Evolutionary conservation across 169 alveolate genomes (phyloP).

Genomic region (Babesia ovata): DNA sequence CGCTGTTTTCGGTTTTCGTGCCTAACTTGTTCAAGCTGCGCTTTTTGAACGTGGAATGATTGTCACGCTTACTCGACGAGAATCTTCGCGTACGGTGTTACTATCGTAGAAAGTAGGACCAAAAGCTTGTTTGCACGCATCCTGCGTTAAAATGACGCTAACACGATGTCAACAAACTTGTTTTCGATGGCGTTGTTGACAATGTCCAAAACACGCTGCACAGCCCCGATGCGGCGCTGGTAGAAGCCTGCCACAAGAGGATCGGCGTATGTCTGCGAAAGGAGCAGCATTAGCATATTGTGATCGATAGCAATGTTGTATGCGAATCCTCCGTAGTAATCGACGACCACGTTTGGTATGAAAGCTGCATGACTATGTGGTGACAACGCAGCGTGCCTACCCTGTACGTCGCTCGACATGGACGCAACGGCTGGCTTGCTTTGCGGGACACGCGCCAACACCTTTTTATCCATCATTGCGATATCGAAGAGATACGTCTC

Average conservation of each 20-base stretch:
- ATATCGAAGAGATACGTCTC: conserved; percentile 54
- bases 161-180: conserved; percentile 6
- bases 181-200: conserved; percentile 28
- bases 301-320: conserved; percentile 45
- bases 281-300: conserved; percentile 40
- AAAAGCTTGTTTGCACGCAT: conserved; percentile 8
- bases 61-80: conserved; percentile 24
- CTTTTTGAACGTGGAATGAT: background rate
- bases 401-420: conserved; percentile 56
- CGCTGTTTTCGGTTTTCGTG: conserved; percentile 17
- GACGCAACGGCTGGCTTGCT: conserved; percentile 50
- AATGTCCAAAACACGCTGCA: conserved; percentile 48
- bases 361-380: conserved; percentile 13
- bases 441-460: conserved; percentile 53
- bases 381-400: background rate
- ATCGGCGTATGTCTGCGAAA: conserved; percentile 43
- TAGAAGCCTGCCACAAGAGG: conserved; percentile 44
- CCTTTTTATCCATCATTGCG: conserved; percentile 32
- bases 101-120: conserved; percentile 24
- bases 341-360: conserved; percentile 56
- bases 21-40: conserved; percentile 47
- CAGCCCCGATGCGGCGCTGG: conserved; percentile 43
- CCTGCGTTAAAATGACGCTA: background rate
- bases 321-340: conserved; percentile 63
- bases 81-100: conserved; percentile 29